Evolutionary conservation across 176 grass and related monocot genomes (phyloP).

Genomic region (Poa pratensis): DNA sequence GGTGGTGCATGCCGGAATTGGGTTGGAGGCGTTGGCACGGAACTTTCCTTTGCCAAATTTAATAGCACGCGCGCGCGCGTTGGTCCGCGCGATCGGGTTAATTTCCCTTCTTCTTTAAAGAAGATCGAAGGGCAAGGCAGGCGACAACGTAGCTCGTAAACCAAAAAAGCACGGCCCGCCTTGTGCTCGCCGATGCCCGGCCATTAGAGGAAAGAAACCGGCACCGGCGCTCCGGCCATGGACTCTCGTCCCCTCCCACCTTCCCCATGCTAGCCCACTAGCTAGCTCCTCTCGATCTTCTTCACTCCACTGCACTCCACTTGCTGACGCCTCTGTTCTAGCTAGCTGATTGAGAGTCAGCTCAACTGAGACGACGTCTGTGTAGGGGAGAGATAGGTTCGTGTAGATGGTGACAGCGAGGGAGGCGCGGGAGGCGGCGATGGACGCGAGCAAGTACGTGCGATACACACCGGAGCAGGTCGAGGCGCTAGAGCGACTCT

Average conservation of each 20-base stretch:
- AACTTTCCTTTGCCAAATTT: conserved; percentile 49
- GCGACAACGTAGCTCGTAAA: conserved; percentile 10
- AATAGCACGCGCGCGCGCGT: conserved; percentile 28
- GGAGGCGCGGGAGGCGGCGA: conserved; percentile 40
- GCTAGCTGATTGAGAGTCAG: neutral
- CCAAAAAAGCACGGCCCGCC: conserved; percentile 34
- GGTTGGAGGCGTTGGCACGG: conserved; percentile 36
- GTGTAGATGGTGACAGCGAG: conserved; percentile 55
- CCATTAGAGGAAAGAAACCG: conserved; percentile 48
- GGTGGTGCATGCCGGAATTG: neutral
- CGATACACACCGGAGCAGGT: conserved; percentile 89
- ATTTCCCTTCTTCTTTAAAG: conserved; percentile 31
- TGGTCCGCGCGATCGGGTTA: neutral
- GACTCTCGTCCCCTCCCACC: conserved; percentile 40
- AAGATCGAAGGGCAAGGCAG: neutral
- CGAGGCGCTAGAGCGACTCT: conserved; percentile 76
- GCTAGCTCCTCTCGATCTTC: neutral
- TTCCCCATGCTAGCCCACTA: conserved; percentile 35
- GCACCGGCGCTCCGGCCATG: conserved; percentile 65
- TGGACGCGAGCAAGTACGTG: conserved; percentile 82
- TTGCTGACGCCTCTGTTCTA: neutral
- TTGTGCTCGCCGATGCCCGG: conserved; percentile 76
- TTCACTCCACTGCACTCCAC: neutral
- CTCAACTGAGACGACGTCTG: too few relatives aligned
- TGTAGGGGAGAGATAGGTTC: too few relatives aligned